Percentiles rank a stretch among this genome's conserved stretches.
Evolutionary conservation across 1,284 basidiomycete genomes (phyloP).

Genomic region (Exobasidium rhododendri): DNA sequence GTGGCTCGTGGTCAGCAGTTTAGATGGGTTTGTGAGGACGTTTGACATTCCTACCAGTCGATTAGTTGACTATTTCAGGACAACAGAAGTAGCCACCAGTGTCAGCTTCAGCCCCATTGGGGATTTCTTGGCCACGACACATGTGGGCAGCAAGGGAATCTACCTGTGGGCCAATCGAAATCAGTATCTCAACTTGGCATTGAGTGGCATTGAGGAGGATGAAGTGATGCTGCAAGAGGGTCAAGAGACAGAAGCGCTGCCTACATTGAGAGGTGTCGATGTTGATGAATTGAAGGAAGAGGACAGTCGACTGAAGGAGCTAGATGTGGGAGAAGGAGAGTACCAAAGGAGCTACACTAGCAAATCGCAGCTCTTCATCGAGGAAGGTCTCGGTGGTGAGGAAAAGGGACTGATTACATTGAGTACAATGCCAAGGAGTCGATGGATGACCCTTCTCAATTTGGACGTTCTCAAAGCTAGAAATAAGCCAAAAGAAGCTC

Average conservation of each 20-base stretch:
- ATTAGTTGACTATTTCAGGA: constrained; percentile 87
- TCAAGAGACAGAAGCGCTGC: constrained; percentile 22
- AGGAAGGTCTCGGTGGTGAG: constrained; percentile 2
- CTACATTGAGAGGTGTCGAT: constrained; percentile 29
- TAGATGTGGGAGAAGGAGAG: constrained; percentile 33
- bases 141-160: constrained; percentile 89
- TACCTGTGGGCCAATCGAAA: constrained; percentile 96
- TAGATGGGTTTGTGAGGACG: constrained; percentile 88
- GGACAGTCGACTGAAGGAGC: constrained; percentile 56
- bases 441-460: constrained; percentile 95
- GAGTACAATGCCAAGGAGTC: constrained; percentile 81
- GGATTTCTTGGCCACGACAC: constrained; percentile 92
- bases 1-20: constrained; percentile 82
- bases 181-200: constrained; percentile 80
- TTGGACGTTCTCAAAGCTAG: constrained; percentile 86
- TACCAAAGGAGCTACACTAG: constrained; percentile 41
- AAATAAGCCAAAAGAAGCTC: constrained; percentile 92
- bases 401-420: constrained; percentile 65
- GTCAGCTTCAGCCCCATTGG: constrained; percentile 88
- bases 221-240: constrained; percentile 56
- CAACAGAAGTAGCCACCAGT: constrained; percentile 82
- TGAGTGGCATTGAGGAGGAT: constrained; percentile 75
- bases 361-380: constrained; percentile 59
- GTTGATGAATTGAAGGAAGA: constrained; percentile 10
- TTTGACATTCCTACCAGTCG: constrained; percentile 92